Evolutionary conservation across 345 rosid genomes (phyloP), one percentile per base, ranked within the genome.

Genomic region (Melaleuca quinquenervia): DNA sequence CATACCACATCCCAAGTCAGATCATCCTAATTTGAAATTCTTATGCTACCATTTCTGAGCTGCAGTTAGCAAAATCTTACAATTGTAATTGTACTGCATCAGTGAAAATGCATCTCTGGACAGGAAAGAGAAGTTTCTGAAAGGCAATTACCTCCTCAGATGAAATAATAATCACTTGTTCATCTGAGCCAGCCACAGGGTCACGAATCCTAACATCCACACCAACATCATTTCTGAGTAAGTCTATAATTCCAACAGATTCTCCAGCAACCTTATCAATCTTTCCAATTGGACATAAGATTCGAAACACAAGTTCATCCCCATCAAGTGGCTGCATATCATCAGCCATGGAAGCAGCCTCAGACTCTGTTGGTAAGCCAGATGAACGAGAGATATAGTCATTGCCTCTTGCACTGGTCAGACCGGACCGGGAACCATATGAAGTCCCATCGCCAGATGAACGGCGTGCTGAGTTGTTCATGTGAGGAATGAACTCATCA

Each of bases 201-300:
- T 94, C 97, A 86, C 92, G 87, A 85, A 98, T 92, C 90, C 90
- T 94, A 52, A 98, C 92, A 87, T 96, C 99, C 86, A 98, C 99
- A 58, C 98, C 99, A 84, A 98, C 90, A 85, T 95, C 98, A 88
- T 96, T 94, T 80, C 93, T 95, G 86, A 98, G 99, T 91, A 96
- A 88, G 83, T 95, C 96, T 45, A 95, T 82, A 83, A 98, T 92
- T 36, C 99, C 98, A 74, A 92, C 93, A 12, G 98, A 76, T 83
- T 95, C 97, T 85, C 97, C 99, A 85, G 92, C 88, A 87, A 98
- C 91, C 84, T 88, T 90, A 84, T 90, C 92, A 84, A 98, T 89
- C 95, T 90, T 98, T 78, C 93, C 96, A 88, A 82, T 88, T n/a
- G 99, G 99, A 90, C 99, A 98, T 70, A 98, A 96, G 84, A 98